A percentile compares a stretch with the other conserved stretches of the same genome.
phyloP scores from a whole-genome alignment of 192 early-diverging fungal genomes.

The Fimicolochytrium jonesii region DNA sequence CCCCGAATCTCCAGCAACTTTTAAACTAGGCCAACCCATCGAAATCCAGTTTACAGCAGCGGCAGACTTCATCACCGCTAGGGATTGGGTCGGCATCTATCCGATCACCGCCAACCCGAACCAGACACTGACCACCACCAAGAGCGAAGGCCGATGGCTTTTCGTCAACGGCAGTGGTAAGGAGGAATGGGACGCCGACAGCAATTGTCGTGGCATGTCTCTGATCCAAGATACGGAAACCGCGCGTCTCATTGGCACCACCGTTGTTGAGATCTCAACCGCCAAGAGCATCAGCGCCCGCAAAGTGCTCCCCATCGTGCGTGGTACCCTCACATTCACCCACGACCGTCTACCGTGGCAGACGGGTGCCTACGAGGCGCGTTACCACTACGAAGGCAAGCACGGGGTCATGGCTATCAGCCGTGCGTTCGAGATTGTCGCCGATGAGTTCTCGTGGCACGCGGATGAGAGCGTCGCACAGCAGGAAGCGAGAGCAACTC shows the following conservation, averaged over 20 bases:
- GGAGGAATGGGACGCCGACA: conserved; percentile 49
- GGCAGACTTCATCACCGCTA: conserved; percentile 56
- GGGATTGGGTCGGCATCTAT: conserved; percentile 95
- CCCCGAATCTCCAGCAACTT: conserved; percentile 35
- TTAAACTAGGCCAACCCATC: conserved; percentile 72
- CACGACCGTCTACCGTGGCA: conserved; percentile 75
- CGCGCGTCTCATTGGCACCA: neutral
- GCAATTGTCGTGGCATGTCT: conserved; percentile 40
- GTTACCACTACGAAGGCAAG: conserved; percentile 84
- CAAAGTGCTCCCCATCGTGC: conserved; percentile 23
- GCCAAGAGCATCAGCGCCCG: neutral
- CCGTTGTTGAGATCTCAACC: neutral
- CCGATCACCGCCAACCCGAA: conserved; percentile 72
- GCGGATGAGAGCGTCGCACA: neutral
- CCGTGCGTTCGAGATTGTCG: conserved; percentile 73
- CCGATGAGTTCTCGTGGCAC: conserved; percentile 25
- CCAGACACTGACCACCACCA: conserved; percentile 67
- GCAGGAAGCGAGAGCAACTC: conserved; percentile 13
- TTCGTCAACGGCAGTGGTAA: conserved; percentile 58
- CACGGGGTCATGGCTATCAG: conserved; percentile 77
- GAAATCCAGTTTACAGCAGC: conserved; percentile 68
- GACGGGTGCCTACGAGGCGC: conserved; percentile 83
- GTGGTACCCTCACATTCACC: conserved; percentile 61
- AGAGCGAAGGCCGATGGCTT: conserved; percentile 67
- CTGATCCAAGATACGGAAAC: conserved; percentile 8